Percentiles rank a stretch among this genome's conserved stretches.
phyloP scores from a whole-genome alignment of 768 basidiomycete genomes.

The Tephrocybe rancida region DNA sequence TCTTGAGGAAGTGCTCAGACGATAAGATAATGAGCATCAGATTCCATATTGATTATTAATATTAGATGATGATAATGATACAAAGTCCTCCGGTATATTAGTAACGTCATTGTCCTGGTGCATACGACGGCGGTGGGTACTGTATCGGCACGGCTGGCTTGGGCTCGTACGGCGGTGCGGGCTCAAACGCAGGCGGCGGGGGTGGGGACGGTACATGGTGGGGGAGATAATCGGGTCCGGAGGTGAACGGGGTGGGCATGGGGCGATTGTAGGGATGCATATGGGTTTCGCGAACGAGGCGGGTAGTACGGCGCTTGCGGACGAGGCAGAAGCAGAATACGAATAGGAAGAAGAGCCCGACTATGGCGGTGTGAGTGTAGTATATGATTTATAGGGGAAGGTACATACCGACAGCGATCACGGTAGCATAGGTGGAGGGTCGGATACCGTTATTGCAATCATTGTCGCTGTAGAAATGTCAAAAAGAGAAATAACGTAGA shows the following conservation, averaged over 20 bases:
- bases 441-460: slow-evolving; percentile 6
- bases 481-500: not conserved
- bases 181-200: too few relatives aligned
- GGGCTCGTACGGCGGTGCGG: slow-evolving; percentile 14
- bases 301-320: slow-evolving; percentile 4
- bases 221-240: not conserved
- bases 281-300: not conserved
- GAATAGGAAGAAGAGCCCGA: slow-evolving; percentile 2
- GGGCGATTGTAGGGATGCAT: too few relatives aligned
- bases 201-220: slow-evolving; percentile 14
- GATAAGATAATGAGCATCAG: too few relatives aligned
- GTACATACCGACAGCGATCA: slow-evolving; percentile 8
- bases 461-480: not conserved
- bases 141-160: slow-evolving; percentile 3
- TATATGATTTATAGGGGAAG: not conserved
- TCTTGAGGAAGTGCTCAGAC: too few relatives aligned
- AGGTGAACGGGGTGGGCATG: not conserved
- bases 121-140: slow-evolving; percentile 17
- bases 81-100: too few relatives aligned
- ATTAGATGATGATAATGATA: too few relatives aligned
- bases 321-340: not conserved
- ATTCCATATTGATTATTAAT: too few relatives aligned
- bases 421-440: slow-evolving; percentile 13
- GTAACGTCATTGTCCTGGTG: slow-evolving; percentile 2
- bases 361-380: not conserved